A percentile compares a stretch with the other conserved stretches of the same genome.
Evolutionary conservation across 306 rosid genomes (phyloP).

Genomic region (Prunus dulcis): DNA sequence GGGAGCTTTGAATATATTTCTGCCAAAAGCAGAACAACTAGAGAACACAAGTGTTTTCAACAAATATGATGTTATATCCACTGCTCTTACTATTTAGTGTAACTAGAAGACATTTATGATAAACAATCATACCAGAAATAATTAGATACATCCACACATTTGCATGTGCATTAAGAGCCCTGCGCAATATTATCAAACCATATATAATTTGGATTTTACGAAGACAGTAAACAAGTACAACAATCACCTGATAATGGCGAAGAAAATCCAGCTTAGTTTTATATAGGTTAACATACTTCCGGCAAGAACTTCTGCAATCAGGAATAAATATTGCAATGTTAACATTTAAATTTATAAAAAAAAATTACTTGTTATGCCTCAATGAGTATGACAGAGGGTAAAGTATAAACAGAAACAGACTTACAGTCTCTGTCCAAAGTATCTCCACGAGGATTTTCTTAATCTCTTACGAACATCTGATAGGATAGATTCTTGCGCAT

Average conservation of each 20-base stretch:
- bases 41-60: not conserved
- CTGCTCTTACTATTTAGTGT: not conserved
- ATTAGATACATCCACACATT: not conserved
- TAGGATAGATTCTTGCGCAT: constrained; percentile 85
- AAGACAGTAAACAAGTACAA: not conserved
- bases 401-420: constrained; percentile 21
- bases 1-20: not conserved
- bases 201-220: not conserved
- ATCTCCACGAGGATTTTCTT: constrained; percentile 89
- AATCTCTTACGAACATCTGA: constrained; percentile 75
- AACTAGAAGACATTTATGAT: not conserved
- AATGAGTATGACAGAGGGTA: not conserved
- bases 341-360: not conserved
- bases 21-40: not conserved
- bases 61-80: not conserved
- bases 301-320: constrained; percentile 67
- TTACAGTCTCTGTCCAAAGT: constrained; percentile 80
- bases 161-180: not conserved
- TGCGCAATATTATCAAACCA: not conserved
- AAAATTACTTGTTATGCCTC: not conserved
- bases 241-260: constrained; percentile 71
- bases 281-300: constrained; percentile 69
- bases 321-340: constrained; percentile 7
- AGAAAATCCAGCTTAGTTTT: constrained; percentile 79
- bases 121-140: not conserved